These are phyloP conservation scores for Hydnomerulius pinastri DNA, from an alignment of 768 basidiomycete genomes.

Conservation along the genomic window DNA sequence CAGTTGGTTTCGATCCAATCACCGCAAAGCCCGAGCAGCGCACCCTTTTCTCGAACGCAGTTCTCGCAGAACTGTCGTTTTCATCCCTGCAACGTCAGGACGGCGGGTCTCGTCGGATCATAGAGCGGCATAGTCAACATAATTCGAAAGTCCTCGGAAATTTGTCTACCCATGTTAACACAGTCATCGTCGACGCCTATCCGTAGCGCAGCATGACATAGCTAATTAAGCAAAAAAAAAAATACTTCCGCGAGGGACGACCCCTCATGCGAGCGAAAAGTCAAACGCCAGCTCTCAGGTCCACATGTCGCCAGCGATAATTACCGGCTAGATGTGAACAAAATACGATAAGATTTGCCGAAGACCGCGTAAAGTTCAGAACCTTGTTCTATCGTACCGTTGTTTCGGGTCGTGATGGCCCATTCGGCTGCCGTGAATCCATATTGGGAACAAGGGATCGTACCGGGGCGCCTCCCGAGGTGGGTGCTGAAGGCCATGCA, in stretches of 20 bases:
- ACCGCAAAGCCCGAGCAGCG: not conserved
- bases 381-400: slow-evolving; percentile 22
- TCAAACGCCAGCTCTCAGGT: slow-evolving; percentile 7
- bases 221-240: not conserved
- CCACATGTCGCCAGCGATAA: slow-evolving; percentile 8
- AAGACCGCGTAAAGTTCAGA: slow-evolving; percentile 1
- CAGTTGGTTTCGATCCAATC: too few relatives aligned
- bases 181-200: not conserved
- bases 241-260: slow-evolving; percentile 11
- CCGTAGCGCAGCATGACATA: slow-evolving; percentile 5
- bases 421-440: slow-evolving; percentile 7
- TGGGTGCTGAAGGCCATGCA: too few relatives aligned
- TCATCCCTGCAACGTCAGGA: not conserved
- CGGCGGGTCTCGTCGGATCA: not conserved
- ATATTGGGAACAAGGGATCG: slow-evolving; percentile 18
- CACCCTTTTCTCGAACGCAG: not conserved
- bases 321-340: not conserved
- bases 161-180: not conserved
- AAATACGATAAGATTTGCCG: slow-evolving; percentile 10
- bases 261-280: slow-evolving; percentile 3
- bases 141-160: slow-evolving; percentile 16
- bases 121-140: not conserved
- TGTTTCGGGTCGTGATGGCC: slow-evolving; percentile 24
- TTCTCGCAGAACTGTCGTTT: not conserved
- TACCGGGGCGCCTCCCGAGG: too few relatives aligned